Evolutionary conservation across 305 asterid genomes (phyloP).

Genomic region (Ajuga reptans): DNA sequence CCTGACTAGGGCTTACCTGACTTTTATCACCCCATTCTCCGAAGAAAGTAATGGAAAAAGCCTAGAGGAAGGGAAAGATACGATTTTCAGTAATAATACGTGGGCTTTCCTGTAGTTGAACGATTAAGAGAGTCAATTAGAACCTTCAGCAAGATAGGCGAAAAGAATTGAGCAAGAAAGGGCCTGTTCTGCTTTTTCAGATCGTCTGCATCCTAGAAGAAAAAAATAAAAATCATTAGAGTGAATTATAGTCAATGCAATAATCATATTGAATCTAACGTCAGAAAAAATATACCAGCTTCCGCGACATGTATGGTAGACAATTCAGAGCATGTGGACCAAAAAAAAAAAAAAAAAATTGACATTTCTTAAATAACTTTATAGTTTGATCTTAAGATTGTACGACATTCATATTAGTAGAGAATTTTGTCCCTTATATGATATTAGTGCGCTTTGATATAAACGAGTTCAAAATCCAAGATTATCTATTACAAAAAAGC

Average conservation of each 20-base stretch:
- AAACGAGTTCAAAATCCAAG: background rate
- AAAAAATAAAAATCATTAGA: background rate
- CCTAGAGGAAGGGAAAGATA: conserved; percentile 26
- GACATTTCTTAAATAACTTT: background rate
- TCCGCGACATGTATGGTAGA: background rate
- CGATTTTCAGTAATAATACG: conserved; percentile 1
- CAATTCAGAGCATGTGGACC: background rate
- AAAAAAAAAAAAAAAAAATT: background rate
- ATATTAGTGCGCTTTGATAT: background rate
- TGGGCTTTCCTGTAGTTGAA: conserved; percentile 3
- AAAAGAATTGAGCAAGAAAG: conserved; percentile 44
- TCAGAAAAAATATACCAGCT: background rate
- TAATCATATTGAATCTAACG: background rate
- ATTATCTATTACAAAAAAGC: background rate
- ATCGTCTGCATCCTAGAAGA: conserved; percentile 44
- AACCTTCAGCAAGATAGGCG: conserved; percentile 54
- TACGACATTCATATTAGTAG: background rate
- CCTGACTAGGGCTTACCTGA: conserved; percentile 42
- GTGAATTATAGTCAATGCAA: background rate
- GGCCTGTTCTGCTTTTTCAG: conserved; percentile 39
- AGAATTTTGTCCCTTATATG: background rate
- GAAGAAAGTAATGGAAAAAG: conserved; percentile 56
- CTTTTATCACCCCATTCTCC: conserved; percentile 64
- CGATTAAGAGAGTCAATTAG: conserved; percentile 13
- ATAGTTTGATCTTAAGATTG: background rate